Percentiles rank a stretch among this genome's conserved stretches.
These are phyloP conservation scores for Penicillium pancosmium DNA, from an alignment of 495 filamentous ascomycete genomes.

Conservation along the genomic window DNA sequence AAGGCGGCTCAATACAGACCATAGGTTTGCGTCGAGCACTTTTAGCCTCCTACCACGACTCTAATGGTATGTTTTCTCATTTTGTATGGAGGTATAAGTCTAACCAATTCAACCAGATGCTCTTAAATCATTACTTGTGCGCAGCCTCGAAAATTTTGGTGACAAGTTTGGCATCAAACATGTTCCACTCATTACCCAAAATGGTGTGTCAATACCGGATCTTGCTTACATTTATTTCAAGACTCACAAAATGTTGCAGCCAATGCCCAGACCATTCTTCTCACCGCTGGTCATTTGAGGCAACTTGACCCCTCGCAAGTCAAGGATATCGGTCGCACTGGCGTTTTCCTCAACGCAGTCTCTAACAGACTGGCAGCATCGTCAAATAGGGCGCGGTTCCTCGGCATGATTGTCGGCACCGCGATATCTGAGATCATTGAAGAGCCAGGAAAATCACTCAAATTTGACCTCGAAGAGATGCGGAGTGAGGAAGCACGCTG, in stretches of 20 bases:
- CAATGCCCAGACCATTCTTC: conserved; percentile 76
- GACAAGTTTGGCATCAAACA: conserved; percentile 88
- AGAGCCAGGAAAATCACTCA: conserved; percentile 68
- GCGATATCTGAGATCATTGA: conserved; percentile 81
- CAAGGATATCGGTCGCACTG: conserved; percentile 65
- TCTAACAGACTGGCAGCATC: conserved; percentile 85
- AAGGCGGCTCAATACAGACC: conserved; percentile 63
- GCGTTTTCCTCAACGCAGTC: conserved; percentile 71
- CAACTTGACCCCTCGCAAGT: conserved; percentile 62
- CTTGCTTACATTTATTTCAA: not conserved
- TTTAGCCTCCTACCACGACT: conserved; percentile 59
- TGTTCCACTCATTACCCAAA: conserved; percentile 78
- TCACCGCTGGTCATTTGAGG: conserved; percentile 76
- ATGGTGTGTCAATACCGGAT: conserved; percentile 58
- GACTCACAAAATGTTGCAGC: conserved; percentile 43
- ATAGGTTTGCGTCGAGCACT: conserved; percentile 66
- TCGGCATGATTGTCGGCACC: conserved; percentile 89
- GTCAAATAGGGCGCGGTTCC: conserved; percentile 72
- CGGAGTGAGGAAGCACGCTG: conserved; percentile 70
- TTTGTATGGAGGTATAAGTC: not conserved
- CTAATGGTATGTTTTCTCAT: conserved; percentile 45
- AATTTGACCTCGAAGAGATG: conserved; percentile 84
- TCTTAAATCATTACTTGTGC: conserved; percentile 63
- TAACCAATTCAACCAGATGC: conserved; percentile 41
- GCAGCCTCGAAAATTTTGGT: conserved; percentile 71